phyloP scores from a whole-genome alignment of 495 filamentous ascomycete genomes.

The Parmelia sp. region DNA sequence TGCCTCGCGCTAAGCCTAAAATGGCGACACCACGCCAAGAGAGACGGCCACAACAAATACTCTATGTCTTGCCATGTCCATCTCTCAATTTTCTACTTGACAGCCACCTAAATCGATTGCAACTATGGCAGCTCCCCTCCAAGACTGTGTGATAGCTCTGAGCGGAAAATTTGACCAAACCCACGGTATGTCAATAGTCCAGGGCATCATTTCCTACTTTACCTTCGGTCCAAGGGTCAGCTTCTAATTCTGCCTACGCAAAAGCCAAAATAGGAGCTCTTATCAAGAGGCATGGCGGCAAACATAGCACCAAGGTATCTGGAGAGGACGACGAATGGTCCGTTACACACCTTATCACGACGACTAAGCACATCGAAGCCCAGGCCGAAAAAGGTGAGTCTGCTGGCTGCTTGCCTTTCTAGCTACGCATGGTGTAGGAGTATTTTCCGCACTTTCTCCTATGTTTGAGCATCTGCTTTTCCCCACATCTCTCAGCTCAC shows the following conservation, averaged over 20 bases:
- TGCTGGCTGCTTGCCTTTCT: neutral
- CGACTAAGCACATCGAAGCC: neutral
- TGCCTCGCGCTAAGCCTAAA: constrained; percentile 4
- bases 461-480: neutral
- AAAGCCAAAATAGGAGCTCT: constrained; percentile 37
- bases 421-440: neutral
- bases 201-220: constrained; percentile 4
- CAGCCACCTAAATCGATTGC: neutral
- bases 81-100: neutral
- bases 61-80: neutral
- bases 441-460: neutral
- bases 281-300: constrained; percentile 46
- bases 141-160: constrained; percentile 48
- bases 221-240: neutral
- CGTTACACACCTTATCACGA: constrained; percentile 54
- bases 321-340: constrained; percentile 16
- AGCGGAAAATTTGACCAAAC: constrained; percentile 53
- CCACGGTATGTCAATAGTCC: constrained; percentile 44
- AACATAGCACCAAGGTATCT: constrained; percentile 41
- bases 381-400: constrained; percentile 4
- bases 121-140: constrained; percentile 36
- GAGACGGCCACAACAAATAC: neutral
- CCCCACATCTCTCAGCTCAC: neutral
- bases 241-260: neutral
- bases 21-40: neutral